Conservation (phyloP, 345 rosid genomes). For the Hypericum androsaemum region DNA sequence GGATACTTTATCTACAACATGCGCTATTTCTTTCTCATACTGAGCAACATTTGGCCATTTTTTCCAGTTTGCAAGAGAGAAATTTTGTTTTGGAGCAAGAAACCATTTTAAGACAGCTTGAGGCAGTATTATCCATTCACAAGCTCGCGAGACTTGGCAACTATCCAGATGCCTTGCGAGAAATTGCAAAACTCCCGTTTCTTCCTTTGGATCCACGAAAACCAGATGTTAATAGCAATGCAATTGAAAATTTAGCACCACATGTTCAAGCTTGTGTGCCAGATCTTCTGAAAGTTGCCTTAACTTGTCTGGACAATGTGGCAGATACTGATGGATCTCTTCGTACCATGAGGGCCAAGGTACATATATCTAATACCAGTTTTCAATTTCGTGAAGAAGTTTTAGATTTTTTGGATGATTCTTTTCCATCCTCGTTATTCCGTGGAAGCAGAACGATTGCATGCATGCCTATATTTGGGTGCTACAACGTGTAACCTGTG, state of each 20-base stretch:
- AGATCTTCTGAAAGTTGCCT: conserved; percentile 67
- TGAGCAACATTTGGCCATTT: conserved; percentile 8
- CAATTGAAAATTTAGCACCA: conserved; percentile 64
- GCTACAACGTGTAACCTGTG: too few relatives aligned
- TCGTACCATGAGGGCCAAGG: conserved; percentile 91
- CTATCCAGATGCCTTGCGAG: conserved; percentile 78
- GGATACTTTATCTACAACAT: neutral
- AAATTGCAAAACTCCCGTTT: conserved; percentile 81
- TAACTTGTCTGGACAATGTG: conserved; percentile 78
- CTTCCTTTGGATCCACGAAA: conserved; percentile 81
- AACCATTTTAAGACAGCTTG: conserved; percentile 86
- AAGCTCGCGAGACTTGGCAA: conserved; percentile 57
- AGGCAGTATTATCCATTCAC: conserved; percentile 75
- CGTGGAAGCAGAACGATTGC: too few relatives aligned
- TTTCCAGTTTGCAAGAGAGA: conserved; percentile 68
- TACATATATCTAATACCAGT: conserved; percentile 12
- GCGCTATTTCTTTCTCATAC: neutral
- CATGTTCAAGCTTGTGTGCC: conserved; percentile 87
- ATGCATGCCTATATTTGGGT: too few relatives aligned
- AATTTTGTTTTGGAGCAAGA: conserved; percentile 79
- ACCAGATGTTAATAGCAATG: conserved; percentile 40
- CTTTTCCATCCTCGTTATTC: too few relatives aligned
- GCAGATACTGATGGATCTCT: conserved; percentile 83
- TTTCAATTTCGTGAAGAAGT: neutral
- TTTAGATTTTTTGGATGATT: neutral